A percentile compares a stretch with the other conserved stretches of the same genome.
Conservation (phyloP, 2,329 filamentous ascomycete genomes). For the Fusarium sp. region DNA sequence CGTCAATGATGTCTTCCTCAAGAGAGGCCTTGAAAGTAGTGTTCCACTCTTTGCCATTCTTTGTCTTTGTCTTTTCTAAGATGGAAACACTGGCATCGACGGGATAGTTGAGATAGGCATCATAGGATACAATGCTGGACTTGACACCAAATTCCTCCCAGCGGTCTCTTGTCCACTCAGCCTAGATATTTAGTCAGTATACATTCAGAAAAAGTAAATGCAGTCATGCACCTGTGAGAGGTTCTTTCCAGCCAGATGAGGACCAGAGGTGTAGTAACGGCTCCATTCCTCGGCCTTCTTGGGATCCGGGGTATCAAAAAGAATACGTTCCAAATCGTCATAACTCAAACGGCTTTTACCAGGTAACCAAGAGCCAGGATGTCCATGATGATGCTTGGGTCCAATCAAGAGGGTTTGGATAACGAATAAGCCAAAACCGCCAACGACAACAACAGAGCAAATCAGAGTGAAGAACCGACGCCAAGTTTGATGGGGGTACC, state of each 20-base stretch:
- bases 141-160: conserved; percentile 79
- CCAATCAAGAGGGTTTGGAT: conserved; percentile 58
- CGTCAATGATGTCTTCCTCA: conserved; percentile 83
- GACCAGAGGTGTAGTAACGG: conserved; percentile 79
- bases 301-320: conserved; percentile 68
- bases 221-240: conserved; percentile 67
- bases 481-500: conserved; percentile 69
- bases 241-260: conserved; percentile 82
- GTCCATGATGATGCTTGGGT: conserved; percentile 51
- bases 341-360: conserved; percentile 50
- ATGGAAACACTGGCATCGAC: conserved; percentile 75
- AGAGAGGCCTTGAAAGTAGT: conserved; percentile 83
- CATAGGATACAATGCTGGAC: conserved; percentile 74
- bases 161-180: conserved; percentile 77
- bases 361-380: conserved; percentile 46
- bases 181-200: conserved; percentile 53
- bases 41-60: conserved; percentile 59
- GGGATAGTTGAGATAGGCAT: conserved; percentile 83
- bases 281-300: conserved; percentile 76
- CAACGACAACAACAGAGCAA: conserved; percentile 64
- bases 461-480: conserved; percentile 75
- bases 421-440: conserved; percentile 62
- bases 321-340: conserved; percentile 65
- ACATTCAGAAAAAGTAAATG: too few species aligned
- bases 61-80: conserved; percentile 59